Percentiles rank a stretch among this genome's conserved stretches.
Conservation (phyloP, 2,329 filamentous ascomycete genomes). For the Diaporthe sp. region DNA sequence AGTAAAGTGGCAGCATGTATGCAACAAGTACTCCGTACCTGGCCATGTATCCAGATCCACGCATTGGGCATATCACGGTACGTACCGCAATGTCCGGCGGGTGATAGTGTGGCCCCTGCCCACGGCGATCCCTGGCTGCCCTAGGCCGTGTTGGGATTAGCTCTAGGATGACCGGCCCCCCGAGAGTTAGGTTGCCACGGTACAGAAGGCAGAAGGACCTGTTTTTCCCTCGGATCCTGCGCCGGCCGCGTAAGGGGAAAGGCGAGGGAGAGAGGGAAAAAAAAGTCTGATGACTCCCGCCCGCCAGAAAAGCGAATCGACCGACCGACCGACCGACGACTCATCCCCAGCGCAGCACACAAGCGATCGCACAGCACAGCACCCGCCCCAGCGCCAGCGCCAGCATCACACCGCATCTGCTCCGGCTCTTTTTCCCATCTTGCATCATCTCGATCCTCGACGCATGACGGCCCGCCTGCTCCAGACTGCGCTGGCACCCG, state of each 20-base stretch:
- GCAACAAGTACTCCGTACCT: not conserved
- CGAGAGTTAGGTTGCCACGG: too few relatives aligned
- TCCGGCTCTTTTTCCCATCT: constrained; percentile 13
- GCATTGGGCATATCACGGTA: not conserved
- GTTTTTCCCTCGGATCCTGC: constrained; percentile 20
- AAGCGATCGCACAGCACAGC: constrained; percentile 18
- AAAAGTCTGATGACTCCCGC: constrained; percentile 33
- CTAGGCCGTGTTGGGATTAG: not conserved
- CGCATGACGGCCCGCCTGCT: constrained; percentile 21
- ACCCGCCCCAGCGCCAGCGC: constrained; percentile 6
- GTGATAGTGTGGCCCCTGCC: not conserved
- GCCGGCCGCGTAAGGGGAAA: constrained; percentile 17
- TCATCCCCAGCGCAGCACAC: constrained; percentile 26
- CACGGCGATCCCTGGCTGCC: not conserved
- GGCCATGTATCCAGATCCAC: not conserved
- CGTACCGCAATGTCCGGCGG: not conserved
- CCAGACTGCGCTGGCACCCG: not conserved
- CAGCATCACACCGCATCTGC: constrained; percentile 27
- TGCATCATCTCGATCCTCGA: constrained; percentile 24
- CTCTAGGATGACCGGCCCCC: not conserved
- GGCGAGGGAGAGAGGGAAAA: not conserved
- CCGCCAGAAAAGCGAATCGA: constrained; percentile 26
- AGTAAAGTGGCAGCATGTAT: too few relatives aligned
- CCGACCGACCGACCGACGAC: constrained; percentile 18
- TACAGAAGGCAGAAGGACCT: too few relatives aligned